Evolutionary conservation across 2,329 filamentous ascomycete species (phyloP).

Genomic region (Talaromyces amestolkiae): DNA sequence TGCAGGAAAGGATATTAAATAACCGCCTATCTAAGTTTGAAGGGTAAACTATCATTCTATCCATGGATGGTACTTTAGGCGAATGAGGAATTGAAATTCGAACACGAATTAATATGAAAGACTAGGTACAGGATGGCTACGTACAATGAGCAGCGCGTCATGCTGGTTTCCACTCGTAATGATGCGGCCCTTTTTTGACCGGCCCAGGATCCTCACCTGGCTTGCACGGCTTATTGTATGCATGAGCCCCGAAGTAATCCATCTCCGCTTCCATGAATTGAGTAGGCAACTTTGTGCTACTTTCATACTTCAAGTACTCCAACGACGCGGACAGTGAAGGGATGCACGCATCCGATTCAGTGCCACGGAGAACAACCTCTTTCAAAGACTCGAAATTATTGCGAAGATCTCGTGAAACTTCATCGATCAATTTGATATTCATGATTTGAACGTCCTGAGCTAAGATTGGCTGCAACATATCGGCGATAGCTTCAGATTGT

Average conservation of each 20-base stretch:
- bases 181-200: slow-evolving; percentile 57
- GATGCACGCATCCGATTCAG: slow-evolving; percentile 59
- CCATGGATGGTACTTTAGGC: background rate
- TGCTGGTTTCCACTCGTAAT: slow-evolving; percentile 61
- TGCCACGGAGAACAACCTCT: slow-evolving; percentile 53
- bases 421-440: slow-evolving; percentile 42
- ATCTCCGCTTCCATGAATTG: slow-evolving; percentile 69
- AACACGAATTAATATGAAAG: background rate
- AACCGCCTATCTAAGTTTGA: background rate
- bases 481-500: slow-evolving; percentile 62
- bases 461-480: slow-evolving; percentile 50
- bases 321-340: slow-evolving; percentile 61
- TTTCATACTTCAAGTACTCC: slow-evolving; percentile 66
- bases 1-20: background rate
- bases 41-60: background rate
- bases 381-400: slow-evolving; percentile 54
- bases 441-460: slow-evolving; percentile 28
- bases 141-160: slow-evolving; percentile 15
- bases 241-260: slow-evolving; percentile 68
- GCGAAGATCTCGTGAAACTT: slow-evolving; percentile 55
- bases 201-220: slow-evolving; percentile 53
- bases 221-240: slow-evolving; percentile 55
- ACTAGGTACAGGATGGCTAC: background rate
- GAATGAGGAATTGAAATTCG: background rate
- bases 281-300: slow-evolving; percentile 60